phyloP scores from a whole-genome alignment of 2,329 filamentous ascomycete genomes.

The Fusarium liriodendri region DNA sequence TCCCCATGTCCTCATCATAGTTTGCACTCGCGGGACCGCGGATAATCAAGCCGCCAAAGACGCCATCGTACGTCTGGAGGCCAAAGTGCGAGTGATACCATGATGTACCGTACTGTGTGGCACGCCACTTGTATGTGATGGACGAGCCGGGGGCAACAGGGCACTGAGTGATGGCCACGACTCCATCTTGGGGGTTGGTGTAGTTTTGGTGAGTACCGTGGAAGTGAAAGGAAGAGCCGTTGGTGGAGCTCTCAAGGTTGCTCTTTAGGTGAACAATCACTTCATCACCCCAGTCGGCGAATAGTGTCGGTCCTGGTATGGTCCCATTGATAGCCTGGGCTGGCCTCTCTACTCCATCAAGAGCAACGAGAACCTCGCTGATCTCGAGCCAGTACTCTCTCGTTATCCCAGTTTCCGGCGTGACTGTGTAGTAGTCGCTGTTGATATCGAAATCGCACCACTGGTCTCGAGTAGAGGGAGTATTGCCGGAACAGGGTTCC shows the following conservation, averaged over 20 bases:
- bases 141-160: slow-evolving; percentile 63
- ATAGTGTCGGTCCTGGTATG: slow-evolving; percentile 68
- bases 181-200: slow-evolving; percentile 68
- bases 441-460: slow-evolving; percentile 63
- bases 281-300: slow-evolving; percentile 63
- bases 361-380: slow-evolving; percentile 52
- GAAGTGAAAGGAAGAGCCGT: slow-evolving; percentile 72
- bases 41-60: slow-evolving; percentile 71
- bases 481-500: slow-evolving; percentile 42
- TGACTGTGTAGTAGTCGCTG: slow-evolving; percentile 57
- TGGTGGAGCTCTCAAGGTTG: slow-evolving; percentile 51
- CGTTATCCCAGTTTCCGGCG: slow-evolving; percentile 61
- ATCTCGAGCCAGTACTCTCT: slow-evolving; percentile 62
- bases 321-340: slow-evolving; percentile 65
- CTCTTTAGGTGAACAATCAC: slow-evolving; percentile 67
- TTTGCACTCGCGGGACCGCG: slow-evolving; percentile 68
- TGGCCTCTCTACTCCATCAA: slow-evolving; percentile 59
- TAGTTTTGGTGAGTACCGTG: slow-evolving; percentile 70
- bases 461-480: slow-evolving; percentile 47
- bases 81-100: slow-evolving; percentile 74
- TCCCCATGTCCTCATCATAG: slow-evolving; percentile 73
- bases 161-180: slow-evolving; percentile 61
- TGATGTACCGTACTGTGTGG: slow-evolving; percentile 64
- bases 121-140: slow-evolving; percentile 68
- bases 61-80: slow-evolving; percentile 63